Conservation (phyloP, 2,329 filamentous ascomycete species). For the Rhynchosporium agropyri region DNA sequence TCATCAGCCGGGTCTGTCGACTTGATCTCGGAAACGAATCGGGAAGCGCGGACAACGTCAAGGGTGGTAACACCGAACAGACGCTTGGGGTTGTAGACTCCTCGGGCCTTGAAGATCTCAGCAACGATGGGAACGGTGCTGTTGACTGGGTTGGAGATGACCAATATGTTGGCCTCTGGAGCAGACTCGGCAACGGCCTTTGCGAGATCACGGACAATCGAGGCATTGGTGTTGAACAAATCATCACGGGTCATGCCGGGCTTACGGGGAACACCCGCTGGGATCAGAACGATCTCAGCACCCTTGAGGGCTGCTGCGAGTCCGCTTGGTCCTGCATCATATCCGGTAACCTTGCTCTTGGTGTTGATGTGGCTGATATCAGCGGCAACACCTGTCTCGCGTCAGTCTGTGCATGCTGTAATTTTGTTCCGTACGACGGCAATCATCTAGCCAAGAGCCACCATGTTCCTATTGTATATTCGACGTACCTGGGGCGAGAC, state of each 20-base stretch:
- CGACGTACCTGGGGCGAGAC: slow-evolving; percentile 81
- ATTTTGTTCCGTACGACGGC: background rate
- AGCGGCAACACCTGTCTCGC: slow-evolving; percentile 80
- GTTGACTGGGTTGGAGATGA: slow-evolving; percentile 99
- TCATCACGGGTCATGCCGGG: slow-evolving; percentile 99
- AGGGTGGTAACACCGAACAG: slow-evolving; percentile 99
- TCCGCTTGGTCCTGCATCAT: slow-evolving; percentile 74
- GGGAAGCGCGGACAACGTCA: slow-evolving; percentile 94
- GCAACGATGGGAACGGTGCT: slow-evolving; percentile 97
- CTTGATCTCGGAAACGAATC: slow-evolving; percentile 97
- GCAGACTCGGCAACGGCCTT: slow-evolving; percentile 88
- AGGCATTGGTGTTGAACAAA: slow-evolving; percentile 99
- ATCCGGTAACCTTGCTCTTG: slow-evolving; percentile 91
- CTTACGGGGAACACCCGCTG: slow-evolving; percentile 91
- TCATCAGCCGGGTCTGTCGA: slow-evolving; percentile 85
- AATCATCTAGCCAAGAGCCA: background rate
- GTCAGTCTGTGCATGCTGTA: slow-evolving; percentile 2
- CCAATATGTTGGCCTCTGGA: slow-evolving; percentile 91
- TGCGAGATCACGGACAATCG: slow-evolving; percentile 97
- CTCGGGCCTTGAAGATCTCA: slow-evolving; percentile 93
- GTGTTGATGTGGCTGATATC: slow-evolving; percentile 99
- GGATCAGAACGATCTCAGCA: slow-evolving; percentile 93
- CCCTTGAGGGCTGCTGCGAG: slow-evolving; percentile 80
- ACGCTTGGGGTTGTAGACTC: slow-evolving; percentile 98
- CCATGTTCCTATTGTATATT: slow-evolving; percentile 21